A percentile compares a stretch with the other conserved stretches of the same genome.
These are phyloP conservation scores for Fusarium musae DNA, from an alignment of 2,329 filamentous ascomycete species.

Conservation along the genomic window DNA sequence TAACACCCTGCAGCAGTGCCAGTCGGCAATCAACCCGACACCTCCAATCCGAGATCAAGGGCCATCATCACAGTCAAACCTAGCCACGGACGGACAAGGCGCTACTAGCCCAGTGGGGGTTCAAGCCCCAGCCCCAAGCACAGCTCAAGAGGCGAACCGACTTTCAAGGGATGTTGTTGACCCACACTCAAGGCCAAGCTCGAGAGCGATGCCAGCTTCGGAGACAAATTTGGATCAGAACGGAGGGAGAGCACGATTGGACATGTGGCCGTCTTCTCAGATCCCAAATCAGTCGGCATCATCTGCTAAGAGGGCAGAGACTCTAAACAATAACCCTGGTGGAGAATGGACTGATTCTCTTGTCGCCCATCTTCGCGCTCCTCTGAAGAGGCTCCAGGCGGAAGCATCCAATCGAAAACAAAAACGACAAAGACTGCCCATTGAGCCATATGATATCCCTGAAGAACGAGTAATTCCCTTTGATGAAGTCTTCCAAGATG, in stretches of 20 bases:
- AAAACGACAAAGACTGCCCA: neutral
- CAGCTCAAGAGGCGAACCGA: neutral
- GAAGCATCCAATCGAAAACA: accelerated
- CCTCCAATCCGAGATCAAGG: too few species aligned
- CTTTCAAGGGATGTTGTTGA: accelerated
- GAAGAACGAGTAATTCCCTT: neutral
- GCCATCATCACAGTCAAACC: neutral
- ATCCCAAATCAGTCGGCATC: accelerated
- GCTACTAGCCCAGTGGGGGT: accelerated
- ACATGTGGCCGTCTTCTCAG: accelerated
- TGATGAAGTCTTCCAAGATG: slow-evolving; percentile 14
- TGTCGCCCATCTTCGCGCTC: neutral
- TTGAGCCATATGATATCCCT: accelerated
- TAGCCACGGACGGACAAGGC: accelerated
- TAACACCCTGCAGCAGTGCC: too few species aligned
- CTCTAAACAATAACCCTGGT: neutral
- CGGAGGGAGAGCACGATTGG: accelerated
- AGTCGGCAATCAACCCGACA: too few species aligned
- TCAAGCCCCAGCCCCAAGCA: accelerated
- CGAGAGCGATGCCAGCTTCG: accelerated
- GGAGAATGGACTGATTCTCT: accelerated
- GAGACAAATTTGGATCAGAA: neutral
- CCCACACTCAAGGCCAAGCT: accelerated
- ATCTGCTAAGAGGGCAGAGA: accelerated
- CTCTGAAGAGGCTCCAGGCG: accelerated